These are phyloP conservation scores for Fraxinus quadrangulata DNA, from an alignment of 257 asterid species.

Conservation along the genomic window DNA sequence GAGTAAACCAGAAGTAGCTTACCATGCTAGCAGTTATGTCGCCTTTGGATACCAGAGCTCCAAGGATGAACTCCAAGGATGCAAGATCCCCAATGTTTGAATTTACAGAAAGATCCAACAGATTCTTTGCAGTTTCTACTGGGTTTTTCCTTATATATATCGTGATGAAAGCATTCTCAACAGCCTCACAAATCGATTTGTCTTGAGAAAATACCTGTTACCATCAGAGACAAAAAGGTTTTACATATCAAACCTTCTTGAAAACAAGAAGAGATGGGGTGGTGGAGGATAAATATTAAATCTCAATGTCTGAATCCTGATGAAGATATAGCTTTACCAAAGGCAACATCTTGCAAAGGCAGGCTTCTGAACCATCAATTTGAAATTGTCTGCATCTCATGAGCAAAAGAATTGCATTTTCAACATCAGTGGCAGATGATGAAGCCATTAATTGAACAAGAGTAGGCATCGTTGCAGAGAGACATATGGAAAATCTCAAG, in stretches of 20 bases:
- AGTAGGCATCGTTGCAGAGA: constrained; percentile 72
- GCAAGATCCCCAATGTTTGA: constrained; percentile 98
- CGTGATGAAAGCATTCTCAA: constrained; percentile 90
- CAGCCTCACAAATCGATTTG: constrained; percentile 92
- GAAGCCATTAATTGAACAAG: constrained; percentile 98
- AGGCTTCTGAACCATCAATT: constrained; percentile 87
- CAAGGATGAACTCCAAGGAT: constrained; percentile 78
- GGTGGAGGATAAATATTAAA: not conserved
- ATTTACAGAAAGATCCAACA: constrained; percentile 76
- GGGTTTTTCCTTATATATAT: constrained; percentile 76
- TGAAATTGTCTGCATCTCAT: constrained; percentile 98
- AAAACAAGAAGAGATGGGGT: constrained; percentile 8
- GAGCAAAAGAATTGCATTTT: constrained; percentile 81
- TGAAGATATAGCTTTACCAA: constrained; percentile 63
- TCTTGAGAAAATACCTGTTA: constrained; percentile 92
- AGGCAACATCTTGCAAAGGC: constrained; percentile 96
- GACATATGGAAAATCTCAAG: constrained; percentile 79
- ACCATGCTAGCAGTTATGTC: constrained; percentile 78
- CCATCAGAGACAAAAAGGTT: constrained; percentile 21
- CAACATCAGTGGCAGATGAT: constrained; percentile 94
- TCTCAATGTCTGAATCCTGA: constrained; percentile 15
- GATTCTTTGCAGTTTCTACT: constrained; percentile 87
- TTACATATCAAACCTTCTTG: constrained; percentile 16
- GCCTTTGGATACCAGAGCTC: constrained; percentile 85
- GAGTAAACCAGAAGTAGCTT: constrained; percentile 28